Evolutionary conservation across 2,329 filamentous ascomycete species (phyloP).

Genomic region (Colletotrichum sojae): DNA sequence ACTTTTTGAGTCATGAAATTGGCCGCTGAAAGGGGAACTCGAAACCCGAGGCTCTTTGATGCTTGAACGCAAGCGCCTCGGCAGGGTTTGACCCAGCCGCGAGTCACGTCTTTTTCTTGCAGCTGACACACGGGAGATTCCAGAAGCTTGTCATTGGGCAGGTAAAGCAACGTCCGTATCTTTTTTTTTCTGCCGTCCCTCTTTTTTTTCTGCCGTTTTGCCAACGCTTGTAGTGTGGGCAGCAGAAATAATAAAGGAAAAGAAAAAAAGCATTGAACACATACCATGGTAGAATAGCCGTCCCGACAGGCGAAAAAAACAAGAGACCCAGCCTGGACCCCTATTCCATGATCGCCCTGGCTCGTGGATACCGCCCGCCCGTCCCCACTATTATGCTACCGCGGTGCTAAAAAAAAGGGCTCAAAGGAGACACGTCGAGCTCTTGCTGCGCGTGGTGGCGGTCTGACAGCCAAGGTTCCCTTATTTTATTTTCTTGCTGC

Average conservation of each 20-base stretch:
- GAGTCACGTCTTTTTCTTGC: conserved; percentile 29
- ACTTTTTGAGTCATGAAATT: conserved; percentile 29
- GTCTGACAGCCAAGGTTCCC: conserved; percentile 25
- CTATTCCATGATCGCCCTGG: conserved; percentile 36
- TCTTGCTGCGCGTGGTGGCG: conserved; percentile 14
- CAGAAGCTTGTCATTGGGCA: conserved; percentile 22
- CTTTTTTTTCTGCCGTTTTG: conserved; percentile 1
- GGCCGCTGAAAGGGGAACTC: neutral
- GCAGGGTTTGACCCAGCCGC: conserved; percentile 23
- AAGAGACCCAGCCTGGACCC: conserved; percentile 24
- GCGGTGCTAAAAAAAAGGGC: conserved; percentile 20
- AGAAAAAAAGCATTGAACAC: too few species aligned
- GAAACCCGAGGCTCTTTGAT: conserved; percentile 14
- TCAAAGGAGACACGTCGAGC: conserved; percentile 28
- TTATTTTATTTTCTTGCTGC: neutral
- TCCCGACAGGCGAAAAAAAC: neutral
- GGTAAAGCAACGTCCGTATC: conserved; percentile 8
- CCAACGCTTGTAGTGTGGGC: conserved; percentile 24
- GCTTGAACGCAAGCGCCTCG: neutral
- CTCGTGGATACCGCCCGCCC: conserved; percentile 6
- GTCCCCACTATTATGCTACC: conserved; percentile 7
- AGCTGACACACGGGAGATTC: conserved; percentile 13
- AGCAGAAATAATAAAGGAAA: too few species aligned
- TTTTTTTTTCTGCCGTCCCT: conserved; percentile 22
- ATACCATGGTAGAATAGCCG: neutral